These are phyloP conservation scores for Metrosideros polymorpha DNA, from an alignment of 441 rosid species.

Conservation along the genomic window DNA sequence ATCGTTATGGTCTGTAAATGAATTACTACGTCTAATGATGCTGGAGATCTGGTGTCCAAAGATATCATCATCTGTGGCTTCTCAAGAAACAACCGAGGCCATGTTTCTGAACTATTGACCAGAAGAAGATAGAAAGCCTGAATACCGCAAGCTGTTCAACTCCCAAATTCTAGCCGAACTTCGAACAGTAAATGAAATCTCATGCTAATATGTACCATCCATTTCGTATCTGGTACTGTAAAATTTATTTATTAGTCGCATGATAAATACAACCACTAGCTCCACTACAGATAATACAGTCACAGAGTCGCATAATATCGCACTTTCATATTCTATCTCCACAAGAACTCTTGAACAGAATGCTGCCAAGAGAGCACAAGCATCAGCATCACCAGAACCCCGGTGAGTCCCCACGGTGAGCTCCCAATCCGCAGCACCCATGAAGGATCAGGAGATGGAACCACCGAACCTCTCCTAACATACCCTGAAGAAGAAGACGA, in stretches of 20 bases:
- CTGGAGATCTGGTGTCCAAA: not conserved
- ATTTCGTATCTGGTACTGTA: not conserved
- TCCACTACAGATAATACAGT: not conserved
- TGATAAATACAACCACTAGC: not conserved
- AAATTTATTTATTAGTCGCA: not conserved
- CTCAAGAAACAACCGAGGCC: not conserved
- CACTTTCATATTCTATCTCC: constrained; percentile 23
- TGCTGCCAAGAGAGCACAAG: constrained; percentile 52
- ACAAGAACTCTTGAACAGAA: constrained; percentile 38
- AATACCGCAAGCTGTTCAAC: not conserved
- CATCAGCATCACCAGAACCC: constrained; percentile 36
- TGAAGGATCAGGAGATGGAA: constrained; percentile 32
- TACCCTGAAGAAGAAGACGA: constrained; percentile 5
- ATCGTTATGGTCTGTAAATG: not conserved
- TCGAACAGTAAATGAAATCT: too few relatives aligned
- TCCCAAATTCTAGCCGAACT: not conserved
- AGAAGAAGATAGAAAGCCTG: not conserved
- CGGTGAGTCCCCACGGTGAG: constrained; percentile 53
- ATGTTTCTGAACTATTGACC: not conserved
- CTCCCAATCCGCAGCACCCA: constrained; percentile 49
- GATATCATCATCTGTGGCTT: not conserved
- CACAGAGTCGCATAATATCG: not conserved
- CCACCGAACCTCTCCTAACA: constrained; percentile 7
- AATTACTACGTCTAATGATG: not conserved
- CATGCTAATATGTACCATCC: not conserved